These are phyloP conservation scores for Diplotaxis tenuifolia DNA, from an alignment of 345 rosid species.

Conservation along the genomic window DNA sequence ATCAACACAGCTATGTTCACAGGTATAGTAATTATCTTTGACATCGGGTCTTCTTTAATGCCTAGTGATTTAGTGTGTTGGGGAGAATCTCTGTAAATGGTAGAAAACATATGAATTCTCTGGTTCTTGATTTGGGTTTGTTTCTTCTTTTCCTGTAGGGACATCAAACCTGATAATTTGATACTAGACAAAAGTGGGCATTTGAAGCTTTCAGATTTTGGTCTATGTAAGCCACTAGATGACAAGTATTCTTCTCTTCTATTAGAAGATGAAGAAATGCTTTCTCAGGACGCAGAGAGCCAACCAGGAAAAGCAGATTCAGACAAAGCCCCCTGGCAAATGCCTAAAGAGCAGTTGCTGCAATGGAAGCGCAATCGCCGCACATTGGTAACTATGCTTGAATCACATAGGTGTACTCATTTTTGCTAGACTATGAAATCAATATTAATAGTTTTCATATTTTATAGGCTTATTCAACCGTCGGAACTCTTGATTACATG, in stretches of 20 bases:
- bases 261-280: slow-evolving; percentile 68
- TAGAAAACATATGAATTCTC: not conserved
- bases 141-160: slow-evolving; percentile 56
- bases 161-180: slow-evolving; percentile 95
- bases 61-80: slow-evolving; percentile 6
- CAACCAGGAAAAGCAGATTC: slow-evolving; percentile 49
- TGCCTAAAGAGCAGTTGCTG: slow-evolving; percentile 75
- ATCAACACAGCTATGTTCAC: slow-evolving; percentile 80
- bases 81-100: not conserved
- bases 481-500: slow-evolving; percentile 99
- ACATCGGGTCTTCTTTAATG: not conserved
- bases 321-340: slow-evolving; percentile 69
- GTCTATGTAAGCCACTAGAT: slow-evolving; percentile 94
- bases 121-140: slow-evolving; percentile 12
- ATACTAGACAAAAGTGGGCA: slow-evolving; percentile 93
- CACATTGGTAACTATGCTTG: slow-evolving; percentile 60
- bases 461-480: slow-evolving; percentile 90
- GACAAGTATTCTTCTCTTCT: slow-evolving; percentile 80
- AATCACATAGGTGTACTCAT: slow-evolving; percentile 1
- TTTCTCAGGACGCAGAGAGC: slow-evolving; percentile 48
- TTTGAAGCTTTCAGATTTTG: slow-evolving; percentile 98
- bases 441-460: not conserved
- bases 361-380: slow-evolving; percentile 97
- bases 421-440: slow-evolving; percentile 2
- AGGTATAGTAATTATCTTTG: slow-evolving; percentile 41